Conservation (phyloP, 2,329 filamentous ascomycete genomes). For the Sphaerulina vaccinii region DNA sequence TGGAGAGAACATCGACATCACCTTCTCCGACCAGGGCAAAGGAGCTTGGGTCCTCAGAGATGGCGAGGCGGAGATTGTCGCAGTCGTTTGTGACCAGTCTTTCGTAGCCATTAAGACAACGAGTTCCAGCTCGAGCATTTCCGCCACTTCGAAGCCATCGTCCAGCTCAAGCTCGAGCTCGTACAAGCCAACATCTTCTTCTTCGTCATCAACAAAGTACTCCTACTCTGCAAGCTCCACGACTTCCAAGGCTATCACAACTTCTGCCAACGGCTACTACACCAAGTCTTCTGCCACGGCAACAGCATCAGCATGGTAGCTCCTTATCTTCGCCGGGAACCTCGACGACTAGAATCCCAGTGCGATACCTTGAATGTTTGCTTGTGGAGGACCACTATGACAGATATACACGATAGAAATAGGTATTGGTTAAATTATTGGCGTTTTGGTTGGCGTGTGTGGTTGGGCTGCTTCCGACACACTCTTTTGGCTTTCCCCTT, state of each 20-base stretch:
- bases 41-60: neutral
- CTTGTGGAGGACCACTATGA: too few relatives aligned
- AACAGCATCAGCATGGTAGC: too few relatives aligned
- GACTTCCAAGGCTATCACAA: neutral
- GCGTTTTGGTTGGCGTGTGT: too few relatives aligned
- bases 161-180: neutral
- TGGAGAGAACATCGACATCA: neutral
- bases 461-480: too few relatives aligned
- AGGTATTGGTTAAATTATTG: too few relatives aligned
- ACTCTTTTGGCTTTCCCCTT: too few relatives aligned
- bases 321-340: too few relatives aligned
- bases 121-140: neutral
- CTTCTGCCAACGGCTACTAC: too few relatives aligned
- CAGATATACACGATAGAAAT: too few relatives aligned
- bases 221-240: neutral
- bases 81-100: neutral
- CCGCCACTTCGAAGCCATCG: neutral
- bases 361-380: too few relatives aligned
- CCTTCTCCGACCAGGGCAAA: neutral
- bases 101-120: neutral
- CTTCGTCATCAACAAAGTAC: neutral
- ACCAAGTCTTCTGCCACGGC: too few relatives aligned
- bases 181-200: neutral
- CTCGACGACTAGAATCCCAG: too few relatives aligned
- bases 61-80: neutral